Percentiles rank a stretch among this genome's conserved stretches.
phyloP scores from a whole-genome alignment of 768 basidiomycete species.

The Lentinula detonsa region DNA sequence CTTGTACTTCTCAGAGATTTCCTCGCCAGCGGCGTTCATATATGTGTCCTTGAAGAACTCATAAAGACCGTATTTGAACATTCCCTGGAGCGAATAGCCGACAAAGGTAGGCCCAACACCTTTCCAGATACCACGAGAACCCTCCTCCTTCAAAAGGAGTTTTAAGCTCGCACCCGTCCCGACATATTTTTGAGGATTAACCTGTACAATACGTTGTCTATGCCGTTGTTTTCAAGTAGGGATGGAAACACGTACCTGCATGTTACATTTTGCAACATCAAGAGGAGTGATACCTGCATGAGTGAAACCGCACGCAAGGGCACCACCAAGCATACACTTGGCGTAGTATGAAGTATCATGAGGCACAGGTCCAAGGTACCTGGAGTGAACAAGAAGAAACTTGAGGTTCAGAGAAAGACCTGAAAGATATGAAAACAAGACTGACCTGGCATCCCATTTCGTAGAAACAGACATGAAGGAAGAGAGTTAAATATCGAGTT shows the following conservation, averaged over 20 bases:
- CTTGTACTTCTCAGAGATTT: constrained; percentile 74
- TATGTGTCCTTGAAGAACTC: constrained; percentile 94
- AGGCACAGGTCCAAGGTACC: constrained; percentile 12
- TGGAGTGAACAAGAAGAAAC: not conserved
- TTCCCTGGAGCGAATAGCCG: constrained; percentile 93
- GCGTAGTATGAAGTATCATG: constrained; percentile 52
- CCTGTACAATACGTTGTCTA: constrained; percentile 31
- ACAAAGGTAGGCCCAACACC: constrained; percentile 90
- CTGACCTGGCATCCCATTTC: constrained; percentile 11
- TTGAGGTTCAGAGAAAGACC: not conserved
- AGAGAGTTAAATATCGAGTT: not conserved
- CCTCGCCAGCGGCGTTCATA: constrained; percentile 86
- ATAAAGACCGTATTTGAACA: constrained; percentile 99
- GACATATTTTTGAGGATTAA: constrained; percentile 70
- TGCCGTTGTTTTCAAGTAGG: constrained; percentile 2
- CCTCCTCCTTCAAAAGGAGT: constrained; percentile 73
- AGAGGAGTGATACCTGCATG: constrained; percentile 85
- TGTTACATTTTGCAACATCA: constrained; percentile 88
- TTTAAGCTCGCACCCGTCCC: constrained; percentile 58
- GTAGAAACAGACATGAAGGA: constrained; percentile 9
- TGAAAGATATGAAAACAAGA: not conserved
- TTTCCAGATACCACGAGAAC: constrained; percentile 85
- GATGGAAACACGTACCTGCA: constrained; percentile 56
- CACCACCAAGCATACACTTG: constrained; percentile 87
- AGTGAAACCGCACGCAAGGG: constrained; percentile 81